These are phyloP conservation scores for Pyrenophora graminea DNA, from an alignment of 2,329 filamentous ascomycete genomes.

Conservation along the genomic window DNA sequence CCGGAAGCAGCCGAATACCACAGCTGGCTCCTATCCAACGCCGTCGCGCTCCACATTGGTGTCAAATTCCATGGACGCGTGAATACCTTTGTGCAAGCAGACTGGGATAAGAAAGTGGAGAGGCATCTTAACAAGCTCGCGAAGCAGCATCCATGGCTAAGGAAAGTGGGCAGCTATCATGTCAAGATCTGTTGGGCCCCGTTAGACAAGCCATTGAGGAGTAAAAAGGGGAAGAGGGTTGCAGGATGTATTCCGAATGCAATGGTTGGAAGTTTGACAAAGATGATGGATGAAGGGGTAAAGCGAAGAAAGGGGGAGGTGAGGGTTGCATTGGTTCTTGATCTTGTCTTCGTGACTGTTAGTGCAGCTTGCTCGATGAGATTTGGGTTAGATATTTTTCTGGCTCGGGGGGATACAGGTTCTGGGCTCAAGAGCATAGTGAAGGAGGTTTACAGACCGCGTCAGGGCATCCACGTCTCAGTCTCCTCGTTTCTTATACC, in stretches of 20 bases:
- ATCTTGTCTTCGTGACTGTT: neutral
- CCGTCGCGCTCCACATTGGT: slow-evolving; percentile 23
- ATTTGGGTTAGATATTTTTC: slow-evolving; percentile 25
- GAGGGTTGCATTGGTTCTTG: slow-evolving; percentile 16
- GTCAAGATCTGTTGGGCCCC: slow-evolving; percentile 34
- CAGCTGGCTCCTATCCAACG: slow-evolving; percentile 27
- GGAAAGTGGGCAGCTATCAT: slow-evolving; percentile 27
- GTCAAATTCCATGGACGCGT: slow-evolving; percentile 34
- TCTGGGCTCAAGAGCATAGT: neutral
- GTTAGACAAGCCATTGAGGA: slow-evolving; percentile 18
- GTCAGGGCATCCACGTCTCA: neutral
- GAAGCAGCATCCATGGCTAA: slow-evolving; percentile 32
- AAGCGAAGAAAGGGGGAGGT: slow-evolving; percentile 20
- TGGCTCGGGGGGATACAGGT: neutral
- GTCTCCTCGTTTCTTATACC: neutral
- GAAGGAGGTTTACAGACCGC: slow-evolving; percentile 8
- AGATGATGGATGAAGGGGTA: slow-evolving; percentile 18
- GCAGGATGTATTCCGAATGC: slow-evolving; percentile 22
- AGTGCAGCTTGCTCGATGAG: slow-evolving; percentile 8
- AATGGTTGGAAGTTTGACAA: slow-evolving; percentile 25
- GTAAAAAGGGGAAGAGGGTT: slow-evolving; percentile 20
- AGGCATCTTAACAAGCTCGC: slow-evolving; percentile 28
- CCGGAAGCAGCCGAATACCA: slow-evolving; percentile 35
- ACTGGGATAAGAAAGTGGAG: slow-evolving; percentile 36
- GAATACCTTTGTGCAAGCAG: slow-evolving; percentile 29